Evolutionary conservation across 2,329 filamentous ascomycete species (phyloP), one percentile per base, ranked within the genome.

Genomic region (Diplocarpon rosae): DNA sequence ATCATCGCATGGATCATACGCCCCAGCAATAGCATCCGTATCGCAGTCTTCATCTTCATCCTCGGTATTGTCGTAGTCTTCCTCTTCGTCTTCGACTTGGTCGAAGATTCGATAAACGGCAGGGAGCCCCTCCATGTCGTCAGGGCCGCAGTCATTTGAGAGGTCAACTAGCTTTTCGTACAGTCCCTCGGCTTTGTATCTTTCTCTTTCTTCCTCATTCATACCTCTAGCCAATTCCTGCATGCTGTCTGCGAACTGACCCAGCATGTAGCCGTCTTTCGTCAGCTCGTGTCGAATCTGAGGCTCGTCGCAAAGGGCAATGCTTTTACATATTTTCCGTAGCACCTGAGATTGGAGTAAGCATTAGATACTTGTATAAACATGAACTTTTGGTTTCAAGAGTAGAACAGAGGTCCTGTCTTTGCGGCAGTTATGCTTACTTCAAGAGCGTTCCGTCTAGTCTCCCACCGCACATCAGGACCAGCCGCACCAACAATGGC

Each of bases 251-350:
- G 45, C 39, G 35, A 49, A 53, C 14, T 48, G 20, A 5, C 37
- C 43, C 32, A 54, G 39, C 33, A 42, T 38, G 10, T 40, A n/a
- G 2, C 47, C 48, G 37, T 54, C 48, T 32, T 49, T 50, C 45
- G 47, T 50, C 7, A 52, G 15, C 37, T 52, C 52, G 36, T 50
- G 42, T 9, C 46, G 39, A n/a, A 51, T 49, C 30, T 42, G 29
- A 14, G 42, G 40, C 29, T 51, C 45, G 5, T 50, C 40, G 38
- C 49, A 51, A 10, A 46, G 34, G 43, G 47, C 46, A 8, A 49
- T 40, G 37, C 46, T 45, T 15, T 52, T 49, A n/a, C 28, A 35
- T 6, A 49, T 52, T 29, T 49, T 47, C 13, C 43, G 29, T 4
- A 49, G 39, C 1, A 39, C 39, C 44, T 46, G 13, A 2, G 7